Evolutionary conservation across 805 yeast species (phyloP).

Genomic region (Spathaspora boniae): DNA sequence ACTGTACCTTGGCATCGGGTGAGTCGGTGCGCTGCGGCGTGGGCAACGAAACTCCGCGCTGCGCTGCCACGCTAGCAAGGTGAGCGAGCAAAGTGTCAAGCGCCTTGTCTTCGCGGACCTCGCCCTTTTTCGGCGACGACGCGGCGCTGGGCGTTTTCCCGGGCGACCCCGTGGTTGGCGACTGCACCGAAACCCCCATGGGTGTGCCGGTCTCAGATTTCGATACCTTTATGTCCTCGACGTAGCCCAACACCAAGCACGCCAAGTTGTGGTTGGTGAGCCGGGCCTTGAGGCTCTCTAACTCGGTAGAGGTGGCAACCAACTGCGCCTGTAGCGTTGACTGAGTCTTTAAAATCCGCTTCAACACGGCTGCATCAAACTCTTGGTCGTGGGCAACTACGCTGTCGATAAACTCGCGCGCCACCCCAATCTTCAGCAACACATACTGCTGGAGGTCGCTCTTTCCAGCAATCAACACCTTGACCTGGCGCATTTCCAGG

Average conservation of each 20-base stretch:
- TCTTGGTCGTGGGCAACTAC: slow-evolving; percentile 17
- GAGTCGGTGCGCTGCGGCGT: slow-evolving; percentile 17
- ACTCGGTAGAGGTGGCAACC: slow-evolving; percentile 21
- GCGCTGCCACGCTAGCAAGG: slow-evolving; percentile 45
- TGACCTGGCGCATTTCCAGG: slow-evolving; percentile 23
- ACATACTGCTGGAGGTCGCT: slow-evolving; percentile 29
- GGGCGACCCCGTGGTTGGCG: slow-evolving; percentile 1
- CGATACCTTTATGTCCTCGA: slow-evolving; percentile 37
- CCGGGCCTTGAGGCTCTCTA: slow-evolving; percentile 22
- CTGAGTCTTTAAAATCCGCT: slow-evolving; percentile 32
- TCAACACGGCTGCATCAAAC: slow-evolving; percentile 25
- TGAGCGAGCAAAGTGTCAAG: slow-evolving; percentile 46
- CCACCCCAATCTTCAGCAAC: slow-evolving; percentile 24
- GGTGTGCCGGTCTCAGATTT: slow-evolving; percentile 1
- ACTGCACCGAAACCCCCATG: neutral
- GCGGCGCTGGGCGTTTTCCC: neutral
- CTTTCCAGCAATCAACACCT: slow-evolving; percentile 26
- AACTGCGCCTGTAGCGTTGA: slow-evolving; percentile 30
- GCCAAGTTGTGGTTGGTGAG: slow-evolving; percentile 42
- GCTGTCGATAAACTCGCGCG: slow-evolving; percentile 31
- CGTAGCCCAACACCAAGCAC: slow-evolving; percentile 45
- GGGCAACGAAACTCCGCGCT: slow-evolving; percentile 34
- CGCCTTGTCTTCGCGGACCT: slow-evolving; percentile 9
- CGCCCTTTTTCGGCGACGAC: slow-evolving; percentile 4
- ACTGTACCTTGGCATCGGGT: slow-evolving; percentile 23